A percentile compares a stretch with the other conserved stretches of the same genome.
phyloP scores from a whole-genome alignment of 1,139 yeast species.

The Yamadazyma kanchanaburiensis region DNA sequence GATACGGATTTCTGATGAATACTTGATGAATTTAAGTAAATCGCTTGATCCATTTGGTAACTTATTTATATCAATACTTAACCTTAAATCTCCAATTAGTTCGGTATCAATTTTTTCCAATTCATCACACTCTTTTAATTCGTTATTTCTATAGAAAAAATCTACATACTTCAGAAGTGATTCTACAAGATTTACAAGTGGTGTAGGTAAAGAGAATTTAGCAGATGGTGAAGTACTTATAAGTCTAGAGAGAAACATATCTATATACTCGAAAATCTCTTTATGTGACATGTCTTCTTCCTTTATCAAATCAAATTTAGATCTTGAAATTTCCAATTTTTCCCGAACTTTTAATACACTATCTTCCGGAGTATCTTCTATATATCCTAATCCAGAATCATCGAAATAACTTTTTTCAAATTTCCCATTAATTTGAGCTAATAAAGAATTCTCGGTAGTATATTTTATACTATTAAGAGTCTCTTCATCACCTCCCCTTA shows the following conservation, averaged over 20 bases:
- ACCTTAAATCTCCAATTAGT: constrained; percentile 24
- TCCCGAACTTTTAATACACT: constrained; percentile 4
- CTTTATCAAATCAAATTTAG: constrained; percentile 12
- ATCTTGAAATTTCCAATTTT: constrained; percentile 4
- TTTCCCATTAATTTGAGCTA: constrained; percentile 71
- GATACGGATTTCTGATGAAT: constrained; percentile 28
- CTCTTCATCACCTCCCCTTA: constrained; percentile 72
- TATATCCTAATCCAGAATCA: constrained; percentile 51
- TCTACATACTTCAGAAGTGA: constrained; percentile 45
- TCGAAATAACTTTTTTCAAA: constrained; percentile 79
- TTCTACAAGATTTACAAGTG: constrained; percentile 52
- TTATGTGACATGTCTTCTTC: constrained; percentile 21
- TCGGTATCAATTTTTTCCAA: constrained; percentile 19
- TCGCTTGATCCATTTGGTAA: constrained; percentile 38
- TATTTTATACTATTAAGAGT: constrained; percentile 66
- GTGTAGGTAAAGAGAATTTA: constrained; percentile 61
- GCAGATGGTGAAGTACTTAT: constrained; percentile 78
- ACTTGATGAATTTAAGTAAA: constrained; percentile 36
- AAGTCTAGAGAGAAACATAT: constrained; percentile 45
- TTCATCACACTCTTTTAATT: constrained; percentile 19
- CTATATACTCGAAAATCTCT: constrained; percentile 47
- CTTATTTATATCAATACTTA: constrained; percentile 22
- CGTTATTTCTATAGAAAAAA: constrained; percentile 24
- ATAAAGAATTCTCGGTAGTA: constrained; percentile 76
- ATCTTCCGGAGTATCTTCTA: constrained; percentile 16